Evolutionary conservation across 345 rosid species (phyloP), one percentile per base, ranked within the genome.

Genomic region (Aurinia saxatilis): DNA sequence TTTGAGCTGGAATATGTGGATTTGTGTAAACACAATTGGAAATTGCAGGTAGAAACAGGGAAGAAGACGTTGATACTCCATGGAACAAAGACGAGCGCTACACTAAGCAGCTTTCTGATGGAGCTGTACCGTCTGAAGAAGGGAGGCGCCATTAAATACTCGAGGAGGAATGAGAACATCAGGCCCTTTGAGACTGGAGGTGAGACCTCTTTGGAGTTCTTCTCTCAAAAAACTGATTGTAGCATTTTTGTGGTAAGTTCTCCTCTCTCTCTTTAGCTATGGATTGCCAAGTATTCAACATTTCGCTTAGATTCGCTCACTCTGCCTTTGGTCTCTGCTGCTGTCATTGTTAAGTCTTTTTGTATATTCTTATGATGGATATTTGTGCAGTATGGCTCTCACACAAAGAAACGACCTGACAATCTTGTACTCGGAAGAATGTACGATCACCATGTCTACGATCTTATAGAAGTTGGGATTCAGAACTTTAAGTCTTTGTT

Each of bases 171-270:
- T 73, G 97, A 82, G 42, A 87, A 87, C 25, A 84, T 93, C 36
- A 81, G 96, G 73, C 97, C 99, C 7, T 93, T 93, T 64, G 99
- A 93, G 75, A 77, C 77, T 23, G 96, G 97, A 21, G 99, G 97
- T 39, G 98, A 87, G 71, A 81, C 95, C 33, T 90, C 96, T 5
- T 63, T 93, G 72, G 97, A 93, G 83, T 87, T 85, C 79, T 93
- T 87, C 72, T 93, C 99, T 45, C 80, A 56, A 11, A 93, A 87
- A 78, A 87, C 97, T 0, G 99, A 93, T 73, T 93, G 96, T 78
- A 79, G 99, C 73, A 71, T 87, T 35, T 87, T 93, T 68, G 88
- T 84, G 80, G 97, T 93, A 59, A 81, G 90, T 57, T 29, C 45
- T 21, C 29, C 30, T 5, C 30, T 27, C 30, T 21, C 25, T 21